A percentile compares a stretch with the other conserved stretches of the same genome.
These are phyloP conservation scores for Thamnidium elegans DNA, from an alignment of 192 early-diverging fungal genomes.

Conservation along the genomic window DNA sequence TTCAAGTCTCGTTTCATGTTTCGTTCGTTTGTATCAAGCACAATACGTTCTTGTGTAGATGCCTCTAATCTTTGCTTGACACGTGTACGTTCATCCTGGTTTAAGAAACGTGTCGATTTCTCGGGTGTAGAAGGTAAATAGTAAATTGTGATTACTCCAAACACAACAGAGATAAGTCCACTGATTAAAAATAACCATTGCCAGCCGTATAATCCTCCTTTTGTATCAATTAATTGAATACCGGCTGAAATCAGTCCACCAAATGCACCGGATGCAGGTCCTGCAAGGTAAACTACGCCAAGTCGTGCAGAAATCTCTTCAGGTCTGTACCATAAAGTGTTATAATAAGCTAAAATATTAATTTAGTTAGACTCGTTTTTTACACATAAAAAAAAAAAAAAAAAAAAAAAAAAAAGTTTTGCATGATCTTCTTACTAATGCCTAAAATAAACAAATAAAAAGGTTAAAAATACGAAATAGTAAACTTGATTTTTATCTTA, in stretches of 20 bases:
- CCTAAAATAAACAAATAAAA: not conserved
- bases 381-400: too few species aligned
- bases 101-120: slow-evolving; percentile 21
- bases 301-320: slow-evolving; percentile 32
- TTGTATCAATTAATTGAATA: slow-evolving; percentile 32
- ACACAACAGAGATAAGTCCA: slow-evolving; percentile 25
- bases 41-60: not conserved
- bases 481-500: not conserved
- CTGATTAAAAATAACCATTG: slow-evolving; percentile 34
- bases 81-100: slow-evolving; percentile 24
- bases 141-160: slow-evolving; percentile 29
- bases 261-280: slow-evolving; percentile 34
- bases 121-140: slow-evolving; percentile 32
- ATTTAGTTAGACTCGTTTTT: not conserved
- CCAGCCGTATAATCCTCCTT: slow-evolving; percentile 30
- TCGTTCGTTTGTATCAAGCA: not conserved
- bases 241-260: slow-evolving; percentile 34
- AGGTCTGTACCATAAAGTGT: slow-evolving; percentile 35
- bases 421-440: slow-evolving; percentile 8
- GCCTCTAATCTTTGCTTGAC: slow-evolving; percentile 6
- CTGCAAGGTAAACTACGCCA: slow-evolving; percentile 32
- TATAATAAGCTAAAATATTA: slow-evolving; percentile 28
- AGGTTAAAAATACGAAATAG: not conserved
- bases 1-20: not conserved
- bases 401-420: not conserved